A percentile compares a stretch with the other conserved stretches of the same genome.
phyloP scores from a whole-genome alignment of 2,329 filamentous ascomycete species.

The Penicillium sp. region DNA sequence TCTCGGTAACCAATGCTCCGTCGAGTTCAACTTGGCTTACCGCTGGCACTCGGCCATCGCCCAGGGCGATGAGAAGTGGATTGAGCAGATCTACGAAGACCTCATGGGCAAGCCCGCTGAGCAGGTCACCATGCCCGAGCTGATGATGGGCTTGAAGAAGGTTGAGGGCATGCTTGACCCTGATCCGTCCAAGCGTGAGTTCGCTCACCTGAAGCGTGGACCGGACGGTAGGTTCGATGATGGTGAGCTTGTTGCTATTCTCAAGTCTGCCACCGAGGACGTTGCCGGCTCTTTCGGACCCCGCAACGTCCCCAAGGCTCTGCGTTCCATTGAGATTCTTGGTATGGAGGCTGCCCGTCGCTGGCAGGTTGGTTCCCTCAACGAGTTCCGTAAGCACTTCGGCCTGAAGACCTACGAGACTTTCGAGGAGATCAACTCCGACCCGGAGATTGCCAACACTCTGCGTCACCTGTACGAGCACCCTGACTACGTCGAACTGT shows the following conservation, averaged over 20 bases:
- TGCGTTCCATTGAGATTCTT: constrained; percentile 75
- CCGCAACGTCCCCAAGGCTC: constrained; percentile 69
- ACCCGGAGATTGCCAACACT: constrained; percentile 66
- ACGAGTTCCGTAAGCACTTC: constrained; percentile 84
- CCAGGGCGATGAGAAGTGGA: constrained; percentile 76
- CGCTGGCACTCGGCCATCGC: constrained; percentile 81
- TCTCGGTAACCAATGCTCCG: constrained; percentile 78
- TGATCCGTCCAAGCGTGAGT: constrained; percentile 68
- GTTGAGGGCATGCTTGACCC: constrained; percentile 61
- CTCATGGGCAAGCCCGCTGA: constrained; percentile 62
- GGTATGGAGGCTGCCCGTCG: constrained; percentile 74
- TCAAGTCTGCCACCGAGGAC: constrained; percentile 71
- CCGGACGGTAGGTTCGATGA: constrained; percentile 70
- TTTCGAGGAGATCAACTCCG: constrained; percentile 82
- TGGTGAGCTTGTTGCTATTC: constrained; percentile 70
- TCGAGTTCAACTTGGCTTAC: constrained; percentile 87
- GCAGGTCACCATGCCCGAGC: constrained; percentile 58
- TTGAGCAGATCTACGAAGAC: constrained; percentile 65
- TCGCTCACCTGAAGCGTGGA: constrained; percentile 65
- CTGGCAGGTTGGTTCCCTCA: constrained; percentile 76
- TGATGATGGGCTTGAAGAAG: constrained; percentile 62
- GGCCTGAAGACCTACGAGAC: constrained; percentile 71
- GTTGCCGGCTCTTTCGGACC: constrained; percentile 64
- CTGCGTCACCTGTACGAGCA: constrained; percentile 66
- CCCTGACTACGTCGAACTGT: constrained; percentile 77